Base-by-base conservation (phyloP, 495 filamentous ascomycete genomes). In the Penicillium longicatenatum region DNA sequence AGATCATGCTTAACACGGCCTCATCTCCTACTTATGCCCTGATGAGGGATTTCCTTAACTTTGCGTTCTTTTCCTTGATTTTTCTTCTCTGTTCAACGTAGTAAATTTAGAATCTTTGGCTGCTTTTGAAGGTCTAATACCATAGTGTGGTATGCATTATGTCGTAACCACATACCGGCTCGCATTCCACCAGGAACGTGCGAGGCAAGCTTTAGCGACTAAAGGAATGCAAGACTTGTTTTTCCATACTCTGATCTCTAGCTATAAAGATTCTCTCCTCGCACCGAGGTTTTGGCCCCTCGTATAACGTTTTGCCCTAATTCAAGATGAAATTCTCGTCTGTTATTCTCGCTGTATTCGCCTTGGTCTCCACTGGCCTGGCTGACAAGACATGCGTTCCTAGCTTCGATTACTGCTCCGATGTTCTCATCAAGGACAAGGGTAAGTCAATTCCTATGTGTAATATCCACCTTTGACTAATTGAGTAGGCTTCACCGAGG, bases 351-450 rank as follows among this genome's bases (percentile, higher is more conserved):
- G 50, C 64, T 14, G 1, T 67, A 24, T 61, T 70, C 31, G 56
- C 67, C 16, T 52, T 74, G n/a, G 56, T 60, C 24, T 57, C 65
- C 21, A 61, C 66, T 20, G 63, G 62, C 31, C 29, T 75, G 7
- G 70, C 72, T 4, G 57, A 66, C 16, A 76, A 72, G 58, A 62
- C 67, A 10, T 76, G 74, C 55, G 73, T 69, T 0, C 74, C 74
- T 11, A 76, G 74, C 56, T 76, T 76, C 51, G 74, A 76, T 46
- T 76, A 75, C 56, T 76, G 74, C 58, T 67, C 71, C 6, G 61
- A 65, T 35, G 55, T 65, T 29, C 58, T 76, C 17, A 64, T 72
- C 33, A 63, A 66, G 14, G 63, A 63, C 3, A 74, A 76, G 37
- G 74, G 74, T 76, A 52, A 44, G 62, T 31, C 0, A 47, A 6